phyloP scores from a whole-genome alignment of 257 asterid genomes.

The Solanum peruvianum region DNA sequence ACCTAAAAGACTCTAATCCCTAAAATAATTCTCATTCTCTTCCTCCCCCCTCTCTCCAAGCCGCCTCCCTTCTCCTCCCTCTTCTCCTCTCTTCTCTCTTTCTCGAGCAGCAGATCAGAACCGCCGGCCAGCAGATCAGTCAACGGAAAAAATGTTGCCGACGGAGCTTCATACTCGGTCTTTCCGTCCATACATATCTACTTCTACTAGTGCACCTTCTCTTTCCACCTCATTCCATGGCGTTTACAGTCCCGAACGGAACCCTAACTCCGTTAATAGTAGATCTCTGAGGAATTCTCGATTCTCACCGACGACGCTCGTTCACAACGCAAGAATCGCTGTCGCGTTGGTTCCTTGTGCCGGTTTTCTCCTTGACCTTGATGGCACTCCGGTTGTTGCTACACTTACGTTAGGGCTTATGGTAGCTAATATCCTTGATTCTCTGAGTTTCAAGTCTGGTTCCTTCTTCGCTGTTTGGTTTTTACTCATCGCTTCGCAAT shows the following conservation, averaged over 20 bases:
- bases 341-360: slow-evolving; percentile 74
- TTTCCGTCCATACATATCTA: slow-evolving; percentile 67
- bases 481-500: slow-evolving; percentile 71
- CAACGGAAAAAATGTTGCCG: slow-evolving; percentile 63
- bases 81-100: too few relatives aligned
- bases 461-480: slow-evolving; percentile 91
- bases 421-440: slow-evolving; percentile 85
- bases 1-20: too few relatives aligned
- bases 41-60: too few relatives aligned
- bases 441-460: slow-evolving; percentile 72
- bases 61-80: too few relatives aligned
- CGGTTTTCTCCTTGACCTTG: slow-evolving; percentile 88
- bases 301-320: slow-evolving; percentile 51
- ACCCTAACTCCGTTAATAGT: slow-evolving; percentile 27
- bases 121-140: neutral
- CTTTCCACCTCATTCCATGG: slow-evolving; percentile 40
- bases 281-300: slow-evolving; percentile 45
- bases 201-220: slow-evolving; percentile 67
- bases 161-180: slow-evolving; percentile 94
- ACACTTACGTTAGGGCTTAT: slow-evolving; percentile 64
- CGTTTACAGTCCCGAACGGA: slow-evolving; percentile 32
- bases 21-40: too few relatives aligned
- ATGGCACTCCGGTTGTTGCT: slow-evolving; percentile 89
- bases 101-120: neutral
- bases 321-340: slow-evolving; percentile 74